Evolutionary conservation across 495 filamentous ascomycete genomes (phyloP), one percentile per base, ranked within the genome.

Genomic region (Podospora bellae-mahoneyi): DNA sequence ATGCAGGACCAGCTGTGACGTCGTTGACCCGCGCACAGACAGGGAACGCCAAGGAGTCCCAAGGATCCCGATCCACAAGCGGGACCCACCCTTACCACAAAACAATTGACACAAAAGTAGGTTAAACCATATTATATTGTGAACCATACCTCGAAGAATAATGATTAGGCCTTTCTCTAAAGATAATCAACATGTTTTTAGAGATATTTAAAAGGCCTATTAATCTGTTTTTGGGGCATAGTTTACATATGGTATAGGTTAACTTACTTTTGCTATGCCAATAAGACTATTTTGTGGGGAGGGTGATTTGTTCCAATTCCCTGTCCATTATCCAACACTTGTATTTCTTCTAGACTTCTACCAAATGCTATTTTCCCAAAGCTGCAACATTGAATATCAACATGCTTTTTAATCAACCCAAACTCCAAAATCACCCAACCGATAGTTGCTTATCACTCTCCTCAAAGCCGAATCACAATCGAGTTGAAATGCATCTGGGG

Each of bases 401-500:
- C 3, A 32, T 7, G 13, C 30, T 32, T 28, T 30, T 18, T 19
- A 27, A 59, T 20, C 7, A 20, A 20, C 20, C 19, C 26, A 20
- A 20, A 23, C 56, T 27, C 48, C 7, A 27, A 32, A 19, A 5
- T 58, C 48, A 55, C 15, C 44, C 30, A 18, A 2, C 26, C 19
- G 44, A n/a, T 18, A 4, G 30, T 15, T 56, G 19, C 53, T 6
- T 13, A 44, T 6, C 34, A 5, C 27, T 16, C 55, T 55, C 56
- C 30, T 53, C 57, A 78, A 26, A 81, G 67, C 39, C 78, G 75
- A 60, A 83, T 78, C 1, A 76, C 72, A 23, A 80, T 79, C 9
- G 77, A 58, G 60, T 83, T 83, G 68, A 83, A 82, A 57, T 78
- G 79, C 19, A 79, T 72, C 80, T 83, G 32, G 20, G n/a, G 15